A percentile compares a stretch with the other conserved stretches of the same genome.
phyloP scores from a whole-genome alignment of 352 stramenopile species.

The Pythium biforme region DNA sequence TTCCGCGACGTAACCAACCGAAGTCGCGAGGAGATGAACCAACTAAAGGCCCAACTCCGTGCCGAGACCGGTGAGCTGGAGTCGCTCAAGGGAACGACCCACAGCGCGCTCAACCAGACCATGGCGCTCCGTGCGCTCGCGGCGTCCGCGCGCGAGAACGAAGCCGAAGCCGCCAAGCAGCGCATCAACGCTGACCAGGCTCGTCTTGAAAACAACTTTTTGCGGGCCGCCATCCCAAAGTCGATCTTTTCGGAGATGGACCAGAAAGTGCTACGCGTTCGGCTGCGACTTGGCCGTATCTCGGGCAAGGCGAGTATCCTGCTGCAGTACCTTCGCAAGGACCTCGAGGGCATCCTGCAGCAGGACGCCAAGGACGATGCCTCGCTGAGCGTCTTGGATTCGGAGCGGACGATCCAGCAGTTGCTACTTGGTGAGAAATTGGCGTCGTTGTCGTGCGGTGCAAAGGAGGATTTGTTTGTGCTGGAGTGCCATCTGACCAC shows the following conservation, averaged over 20 bases:
- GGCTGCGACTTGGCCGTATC: conserved; percentile 61
- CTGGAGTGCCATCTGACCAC: conserved; percentile 74
- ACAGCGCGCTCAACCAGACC: conserved; percentile 71
- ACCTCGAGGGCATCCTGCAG: conserved; percentile 48
- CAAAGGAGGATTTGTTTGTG: conserved; percentile 71
- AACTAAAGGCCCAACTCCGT: conserved; percentile 72
- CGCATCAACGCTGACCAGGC: conserved; percentile 66
- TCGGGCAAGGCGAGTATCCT: conserved; percentile 71
- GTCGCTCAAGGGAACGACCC: conserved; percentile 70
- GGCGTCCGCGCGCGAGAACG: conserved; percentile 56
- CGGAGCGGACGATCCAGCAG: conserved; percentile 46
- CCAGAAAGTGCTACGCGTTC: conserved; percentile 68
- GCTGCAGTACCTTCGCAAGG: conserved; percentile 62
- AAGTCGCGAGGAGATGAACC: conserved; percentile 72
- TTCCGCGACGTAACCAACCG: conserved; percentile 73
- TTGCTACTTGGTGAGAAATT: conserved; percentile 62
- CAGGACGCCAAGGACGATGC: conserved; percentile 40
- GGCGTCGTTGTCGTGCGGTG: conserved; percentile 52
- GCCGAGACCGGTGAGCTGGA: conserved; percentile 67
- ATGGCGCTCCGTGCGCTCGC: conserved; percentile 66
- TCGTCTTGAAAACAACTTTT: conserved; percentile 62
- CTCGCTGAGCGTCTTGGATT: conserved; percentile 29
- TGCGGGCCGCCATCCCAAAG: conserved; percentile 61
- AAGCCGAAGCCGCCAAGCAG: conserved; percentile 69
- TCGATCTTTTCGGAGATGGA: conserved; percentile 77